Evolutionary conservation across 106 monocot species (phyloP).

Genomic region (Dactylorhiza incarnata): DNA sequence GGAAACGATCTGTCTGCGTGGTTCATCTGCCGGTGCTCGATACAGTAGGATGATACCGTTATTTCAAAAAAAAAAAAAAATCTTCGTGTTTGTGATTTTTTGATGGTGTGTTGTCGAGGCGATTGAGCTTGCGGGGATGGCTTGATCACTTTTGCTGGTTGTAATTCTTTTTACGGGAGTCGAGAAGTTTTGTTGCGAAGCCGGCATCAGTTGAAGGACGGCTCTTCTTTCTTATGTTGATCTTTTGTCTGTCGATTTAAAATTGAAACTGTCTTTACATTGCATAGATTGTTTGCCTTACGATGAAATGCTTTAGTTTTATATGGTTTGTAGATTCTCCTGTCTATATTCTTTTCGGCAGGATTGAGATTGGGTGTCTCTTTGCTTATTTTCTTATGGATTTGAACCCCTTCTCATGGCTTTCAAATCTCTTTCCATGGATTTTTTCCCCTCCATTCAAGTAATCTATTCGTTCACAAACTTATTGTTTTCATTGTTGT

Average conservation of each 20-base stretch:
- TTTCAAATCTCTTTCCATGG: background rate
- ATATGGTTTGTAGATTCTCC: background rate
- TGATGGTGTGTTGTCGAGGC: background rate
- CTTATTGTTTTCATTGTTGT: background rate
- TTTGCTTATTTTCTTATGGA: background rate
- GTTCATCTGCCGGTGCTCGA: conserved; percentile 1
- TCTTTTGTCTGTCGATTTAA: background rate
- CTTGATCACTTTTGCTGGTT: background rate
- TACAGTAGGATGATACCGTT: conserved; percentile 5
- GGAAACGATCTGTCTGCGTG: conserved; percentile 6
- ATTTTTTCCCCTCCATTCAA: background rate
- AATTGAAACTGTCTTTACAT: background rate
- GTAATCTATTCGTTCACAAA: background rate
- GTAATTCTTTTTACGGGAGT: conserved; percentile 1
- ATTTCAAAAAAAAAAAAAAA: background rate
- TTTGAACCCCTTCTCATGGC: background rate
- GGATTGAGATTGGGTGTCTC: background rate
- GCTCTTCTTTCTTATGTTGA: background rate
- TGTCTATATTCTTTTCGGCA: background rate
- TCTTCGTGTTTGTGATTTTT: background rate
- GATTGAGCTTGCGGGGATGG: background rate
- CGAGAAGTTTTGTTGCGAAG: conserved; percentile 1
- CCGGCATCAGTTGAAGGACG: background rate
- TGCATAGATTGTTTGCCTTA: background rate
- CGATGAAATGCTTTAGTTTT: background rate